Evolutionary conservation across 176 grass and related monocot species (phyloP).

Genomic region (Oryza officinalis): DNA sequence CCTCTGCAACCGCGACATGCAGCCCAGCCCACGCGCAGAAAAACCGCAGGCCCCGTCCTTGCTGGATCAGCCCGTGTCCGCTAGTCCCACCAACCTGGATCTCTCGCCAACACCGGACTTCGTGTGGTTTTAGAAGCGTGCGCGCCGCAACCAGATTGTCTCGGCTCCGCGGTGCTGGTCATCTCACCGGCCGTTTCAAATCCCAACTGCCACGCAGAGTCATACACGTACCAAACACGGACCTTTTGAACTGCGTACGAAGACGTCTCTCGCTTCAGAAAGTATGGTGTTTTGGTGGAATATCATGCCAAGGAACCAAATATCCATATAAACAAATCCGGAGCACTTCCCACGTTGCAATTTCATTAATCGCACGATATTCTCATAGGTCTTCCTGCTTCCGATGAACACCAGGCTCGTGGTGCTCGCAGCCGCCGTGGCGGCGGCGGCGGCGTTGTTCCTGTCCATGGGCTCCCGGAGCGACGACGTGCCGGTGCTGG

Average conservation of each 20-base stretch:
- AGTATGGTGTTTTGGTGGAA: not conserved
- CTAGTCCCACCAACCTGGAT: not conserved
- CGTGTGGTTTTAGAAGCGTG: not conserved
- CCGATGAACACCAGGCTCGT: not conserved
- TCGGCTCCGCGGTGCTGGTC: not conserved
- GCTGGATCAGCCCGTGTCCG: not conserved
- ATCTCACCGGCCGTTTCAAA: not conserved
- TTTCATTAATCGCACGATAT: not conserved
- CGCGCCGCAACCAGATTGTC: not conserved
- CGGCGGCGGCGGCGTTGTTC: not conserved
- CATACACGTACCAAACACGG: not conserved
- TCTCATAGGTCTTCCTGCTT: not conserved
- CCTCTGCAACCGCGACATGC: too few species aligned
- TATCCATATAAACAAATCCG: not conserved
- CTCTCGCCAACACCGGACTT: not conserved
- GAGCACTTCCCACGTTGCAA: not conserved
- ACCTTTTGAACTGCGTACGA: not conserved
- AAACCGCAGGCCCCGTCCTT: not conserved
- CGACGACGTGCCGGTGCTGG: slow-evolving; percentile 12
- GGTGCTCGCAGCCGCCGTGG: not conserved
- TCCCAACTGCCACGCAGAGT: not conserved
- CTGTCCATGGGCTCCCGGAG: slow-evolving; percentile 14
- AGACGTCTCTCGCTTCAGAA: not conserved
- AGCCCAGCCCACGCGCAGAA: too few species aligned
- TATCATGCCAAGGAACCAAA: not conserved